A percentile compares a stretch with the other conserved stretches of the same genome.
These are phyloP conservation scores for Poterioochromonas sp. DNA, from an alignment of 352 stramenopile genomes.

Conservation along the genomic window DNA sequence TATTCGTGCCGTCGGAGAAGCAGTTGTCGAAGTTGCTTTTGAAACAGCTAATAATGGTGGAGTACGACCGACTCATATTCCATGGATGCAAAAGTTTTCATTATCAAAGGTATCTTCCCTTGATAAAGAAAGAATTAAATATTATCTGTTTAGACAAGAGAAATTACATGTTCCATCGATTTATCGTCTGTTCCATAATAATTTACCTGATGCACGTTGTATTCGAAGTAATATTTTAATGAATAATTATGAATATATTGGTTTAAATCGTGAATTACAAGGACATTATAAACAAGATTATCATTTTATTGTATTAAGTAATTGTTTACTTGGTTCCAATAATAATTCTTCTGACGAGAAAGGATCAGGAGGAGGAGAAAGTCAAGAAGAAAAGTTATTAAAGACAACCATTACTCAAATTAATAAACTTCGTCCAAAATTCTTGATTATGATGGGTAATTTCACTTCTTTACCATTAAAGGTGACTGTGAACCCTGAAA, in stretches of 20 bases:
- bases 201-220: constrained; percentile 51
- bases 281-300: constrained; percentile 51
- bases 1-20: constrained; percentile 47
- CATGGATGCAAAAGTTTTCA: constrained; percentile 33
- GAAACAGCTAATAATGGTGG: constrained; percentile 49
- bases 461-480: constrained; percentile 35
- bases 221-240: constrained; percentile 50
- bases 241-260: constrained; percentile 45
- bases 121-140: constrained; percentile 50
- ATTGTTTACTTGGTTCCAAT: constrained; percentile 49
- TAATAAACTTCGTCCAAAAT: constrained; percentile 57
- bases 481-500: constrained; percentile 31
- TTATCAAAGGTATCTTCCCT: not conserved
- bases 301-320: constrained; percentile 54
- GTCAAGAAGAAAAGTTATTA: constrained; percentile 50
- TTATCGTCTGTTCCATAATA: constrained; percentile 57
- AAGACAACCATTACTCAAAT: constrained; percentile 55
- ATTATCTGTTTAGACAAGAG: constrained; percentile 54
- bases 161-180: constrained; percentile 54
- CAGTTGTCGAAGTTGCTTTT: not conserved
- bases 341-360: constrained; percentile 34
- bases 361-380: constrained; percentile 37
- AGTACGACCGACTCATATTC: constrained; percentile 48
- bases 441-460: constrained; percentile 49
- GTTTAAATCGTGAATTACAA: constrained; percentile 48